Evolutionary conservation across 257 asterid species (phyloP).

Genomic region (Solanum paucissectum): DNA sequence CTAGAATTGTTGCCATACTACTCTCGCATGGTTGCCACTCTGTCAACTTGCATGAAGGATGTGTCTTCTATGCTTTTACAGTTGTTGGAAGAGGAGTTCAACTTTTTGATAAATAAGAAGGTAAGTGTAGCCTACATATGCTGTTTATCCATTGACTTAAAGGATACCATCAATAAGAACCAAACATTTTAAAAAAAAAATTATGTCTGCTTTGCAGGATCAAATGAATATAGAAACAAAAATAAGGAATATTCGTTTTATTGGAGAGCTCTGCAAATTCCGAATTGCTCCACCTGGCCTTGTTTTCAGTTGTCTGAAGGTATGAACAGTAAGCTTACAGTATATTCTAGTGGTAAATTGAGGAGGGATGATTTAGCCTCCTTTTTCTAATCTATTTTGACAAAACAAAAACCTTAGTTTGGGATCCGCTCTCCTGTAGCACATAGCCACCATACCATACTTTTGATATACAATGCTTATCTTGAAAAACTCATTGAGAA

Average conservation of each 20-base stretch:
- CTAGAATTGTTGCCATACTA: constrained; percentile 91
- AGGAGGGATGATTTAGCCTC: background rate
- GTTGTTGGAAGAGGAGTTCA: constrained; percentile 95
- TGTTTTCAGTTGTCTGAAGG: constrained; percentile 90
- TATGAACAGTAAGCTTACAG: constrained; percentile 12
- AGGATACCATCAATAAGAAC: background rate
- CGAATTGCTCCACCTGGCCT: constrained; percentile 84
- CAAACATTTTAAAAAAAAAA: background rate
- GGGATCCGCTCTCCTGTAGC: background rate
- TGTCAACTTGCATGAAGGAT: constrained; percentile 94
- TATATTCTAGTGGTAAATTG: background rate
- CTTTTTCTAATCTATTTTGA: background rate
- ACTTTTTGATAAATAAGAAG: constrained; percentile 83
- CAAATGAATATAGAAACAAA: constrained; percentile 98
- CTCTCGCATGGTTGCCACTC: constrained; percentile 94
- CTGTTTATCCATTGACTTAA: background rate
- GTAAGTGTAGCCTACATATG: constrained; percentile 21
- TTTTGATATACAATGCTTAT: background rate
- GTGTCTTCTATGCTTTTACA: constrained; percentile 83
- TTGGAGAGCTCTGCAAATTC: constrained; percentile 99
- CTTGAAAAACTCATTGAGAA: background rate
- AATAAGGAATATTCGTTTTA: constrained; percentile 87
- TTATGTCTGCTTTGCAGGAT: constrained; percentile 50
- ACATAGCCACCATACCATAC: background rate
- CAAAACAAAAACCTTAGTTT: background rate